A percentile compares a stretch with the other conserved stretches of the same genome.
These are phyloP conservation scores for Microthlaspi erraticum DNA, from an alignment of 345 rosid genomes.

Conservation along the genomic window DNA sequence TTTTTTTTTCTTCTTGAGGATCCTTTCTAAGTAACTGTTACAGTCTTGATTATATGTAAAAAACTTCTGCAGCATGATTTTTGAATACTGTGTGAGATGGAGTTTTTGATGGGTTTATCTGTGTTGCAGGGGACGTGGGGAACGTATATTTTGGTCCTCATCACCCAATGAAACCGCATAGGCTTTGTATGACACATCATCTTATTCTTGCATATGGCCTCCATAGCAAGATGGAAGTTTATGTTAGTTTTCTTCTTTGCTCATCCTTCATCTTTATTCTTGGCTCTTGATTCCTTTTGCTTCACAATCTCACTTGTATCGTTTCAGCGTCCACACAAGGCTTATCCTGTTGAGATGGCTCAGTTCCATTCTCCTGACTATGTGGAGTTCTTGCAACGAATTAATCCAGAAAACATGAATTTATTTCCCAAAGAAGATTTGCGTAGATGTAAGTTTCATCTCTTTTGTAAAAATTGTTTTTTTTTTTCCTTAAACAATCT, in stretches of 20 bases:
- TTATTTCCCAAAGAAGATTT: slow-evolving; percentile 59
- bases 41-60: neutral
- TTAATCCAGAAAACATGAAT: slow-evolving; percentile 72
- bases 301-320: slow-evolving; percentile 1
- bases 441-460: slow-evolving; percentile 61
- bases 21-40: neutral
- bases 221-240: slow-evolving; percentile 94
- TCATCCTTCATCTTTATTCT: neutral
- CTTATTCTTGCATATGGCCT: slow-evolving; percentile 93
- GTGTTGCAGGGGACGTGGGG: slow-evolving; percentile 85
- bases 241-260: slow-evolving; percentile 58
- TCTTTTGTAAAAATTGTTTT: neutral
- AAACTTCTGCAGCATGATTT: neutral
- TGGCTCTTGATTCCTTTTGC: neutral
- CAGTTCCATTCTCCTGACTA: slow-evolving; percentile 96
- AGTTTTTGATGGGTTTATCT: slow-evolving; percentile 8
- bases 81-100: slow-evolving; percentile 7
- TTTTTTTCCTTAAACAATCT: neutral
- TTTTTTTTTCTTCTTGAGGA: neutral
- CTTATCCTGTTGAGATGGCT: slow-evolving; percentile 94
- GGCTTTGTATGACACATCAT: slow-evolving; percentile 99
- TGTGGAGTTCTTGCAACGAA: slow-evolving; percentile 89
- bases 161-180: slow-evolving; percentile 98
- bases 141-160: slow-evolving; percentile 93
- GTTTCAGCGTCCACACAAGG: slow-evolving; percentile 96